A percentile compares a stretch with the other conserved stretches of the same genome.
These are phyloP conservation scores for Otatea glauca DNA, from an alignment of 176 grass and related monocot species.

Conservation along the genomic window DNA sequence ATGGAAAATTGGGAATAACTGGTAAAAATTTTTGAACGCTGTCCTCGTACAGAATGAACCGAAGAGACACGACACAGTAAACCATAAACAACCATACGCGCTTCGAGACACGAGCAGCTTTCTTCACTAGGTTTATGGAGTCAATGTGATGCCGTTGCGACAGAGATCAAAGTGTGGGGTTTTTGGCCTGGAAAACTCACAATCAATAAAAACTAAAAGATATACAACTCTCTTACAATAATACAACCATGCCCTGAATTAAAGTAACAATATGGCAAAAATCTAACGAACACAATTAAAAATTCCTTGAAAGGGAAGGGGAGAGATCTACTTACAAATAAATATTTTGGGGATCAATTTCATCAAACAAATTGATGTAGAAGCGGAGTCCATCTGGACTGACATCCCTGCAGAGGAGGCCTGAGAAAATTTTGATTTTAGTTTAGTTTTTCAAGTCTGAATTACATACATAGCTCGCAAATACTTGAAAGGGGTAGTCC, in stretches of 20 bases:
- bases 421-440: constrained; percentile 46
- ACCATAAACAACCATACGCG: background rate
- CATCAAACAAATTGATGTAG: constrained; percentile 89
- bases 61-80: background rate
- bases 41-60: background rate
- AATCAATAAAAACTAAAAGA: background rate
- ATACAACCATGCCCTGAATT: background rate
- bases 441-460: constrained; percentile 8
- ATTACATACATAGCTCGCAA: constrained; percentile 10
- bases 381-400: constrained; percentile 92
- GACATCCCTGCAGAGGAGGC: constrained; percentile 87
- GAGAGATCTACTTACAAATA: constrained; percentile 64
- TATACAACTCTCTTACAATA: background rate
- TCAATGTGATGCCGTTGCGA: constrained; percentile 52
- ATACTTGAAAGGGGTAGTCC: constrained; percentile 12
- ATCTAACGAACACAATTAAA: background rate
- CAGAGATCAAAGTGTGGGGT: constrained; percentile 55
- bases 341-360: constrained; percentile 91
- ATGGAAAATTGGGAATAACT: background rate
- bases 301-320: background rate
- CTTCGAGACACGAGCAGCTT: background rate
- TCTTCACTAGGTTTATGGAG: background rate
- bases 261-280: background rate
- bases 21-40: background rate
- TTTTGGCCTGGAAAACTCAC: constrained; percentile 53